phyloP scores from a whole-genome alignment of 2,329 filamentous ascomycete species.

The Ceratocystis albifundus region DNA sequence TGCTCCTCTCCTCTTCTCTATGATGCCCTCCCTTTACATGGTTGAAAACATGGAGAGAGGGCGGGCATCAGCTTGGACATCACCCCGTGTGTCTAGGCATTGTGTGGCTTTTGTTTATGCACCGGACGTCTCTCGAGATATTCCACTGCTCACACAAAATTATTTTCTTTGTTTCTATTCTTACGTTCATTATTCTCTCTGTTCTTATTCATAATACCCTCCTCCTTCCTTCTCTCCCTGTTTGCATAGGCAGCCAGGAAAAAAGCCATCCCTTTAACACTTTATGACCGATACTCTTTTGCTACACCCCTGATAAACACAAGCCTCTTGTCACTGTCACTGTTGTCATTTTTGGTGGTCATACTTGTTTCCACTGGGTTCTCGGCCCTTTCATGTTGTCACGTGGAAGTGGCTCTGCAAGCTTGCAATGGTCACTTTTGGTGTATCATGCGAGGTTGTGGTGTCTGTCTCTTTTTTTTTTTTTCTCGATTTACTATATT shows the following conservation, averaged over 20 bases:
- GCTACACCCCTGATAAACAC: neutral
- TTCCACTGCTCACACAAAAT: conserved; percentile 2
- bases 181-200: conserved; percentile 16
- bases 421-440: conserved; percentile 9
- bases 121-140: conserved; percentile 7
- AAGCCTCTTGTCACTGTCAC: neutral
- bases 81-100: conserved; percentile 1
- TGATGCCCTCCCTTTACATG: conserved; percentile 4
- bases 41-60: neutral
- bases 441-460: neutral
- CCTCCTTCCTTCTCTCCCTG: neutral
- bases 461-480: neutral
- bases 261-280: neutral
- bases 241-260: neutral
- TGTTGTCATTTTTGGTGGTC: neutral
- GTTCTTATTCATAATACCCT: conserved; percentile 21
- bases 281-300: conserved; percentile 3
- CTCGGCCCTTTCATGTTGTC: conserved; percentile 13
- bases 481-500: neutral
- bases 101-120: neutral
- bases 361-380: neutral
- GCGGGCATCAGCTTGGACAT: too few relatives aligned
- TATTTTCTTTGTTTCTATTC: conserved; percentile 20
- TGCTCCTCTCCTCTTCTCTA: neutral
- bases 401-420: neutral